A percentile compares a stretch with the other conserved stretches of the same genome.
These are phyloP conservation scores for Eucommia ulmoides DNA, from an alignment of 257 asterid genomes.

Conservation along the genomic window DNA sequence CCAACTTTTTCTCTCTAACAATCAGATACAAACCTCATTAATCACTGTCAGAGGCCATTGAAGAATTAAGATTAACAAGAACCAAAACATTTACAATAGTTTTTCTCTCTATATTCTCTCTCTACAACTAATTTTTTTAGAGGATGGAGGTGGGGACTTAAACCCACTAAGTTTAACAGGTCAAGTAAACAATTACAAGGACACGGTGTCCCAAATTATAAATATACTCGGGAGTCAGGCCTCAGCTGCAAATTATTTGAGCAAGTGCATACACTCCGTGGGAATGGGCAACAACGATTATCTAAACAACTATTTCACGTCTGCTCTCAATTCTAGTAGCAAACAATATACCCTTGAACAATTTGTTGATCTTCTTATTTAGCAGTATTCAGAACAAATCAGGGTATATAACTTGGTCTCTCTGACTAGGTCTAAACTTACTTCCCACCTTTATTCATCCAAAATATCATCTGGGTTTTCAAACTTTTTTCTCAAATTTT, in stretches of 20 bases:
- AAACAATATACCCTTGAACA: too few species aligned
- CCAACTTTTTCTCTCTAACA: constrained; percentile 31
- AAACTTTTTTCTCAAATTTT: too few species aligned
- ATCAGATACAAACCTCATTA: constrained; percentile 46
- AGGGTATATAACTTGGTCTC: too few species aligned
- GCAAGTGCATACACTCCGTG: not conserved
- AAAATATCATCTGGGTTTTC: too few species aligned
- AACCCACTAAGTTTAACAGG: constrained; percentile 11
- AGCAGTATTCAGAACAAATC: too few species aligned
- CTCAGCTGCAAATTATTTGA: not conserved
- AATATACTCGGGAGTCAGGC: not conserved
- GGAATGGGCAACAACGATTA: not conserved
- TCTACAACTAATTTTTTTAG: constrained; percentile 52
- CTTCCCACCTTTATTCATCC: too few species aligned
- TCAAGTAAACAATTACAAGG: not conserved
- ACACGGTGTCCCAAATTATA: not conserved
- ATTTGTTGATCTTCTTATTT: too few species aligned
- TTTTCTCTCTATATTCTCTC: constrained; percentile 31
- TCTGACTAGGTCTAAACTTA: too few species aligned
- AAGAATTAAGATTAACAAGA: constrained; percentile 17
- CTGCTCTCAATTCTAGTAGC: too few species aligned
- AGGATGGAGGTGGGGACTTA: constrained; percentile 39
- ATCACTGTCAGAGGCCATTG: constrained; percentile 52
- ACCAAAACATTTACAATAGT: constrained; percentile 12
- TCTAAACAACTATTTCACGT: not conserved